phyloP scores from a whole-genome alignment of 331 rosid species.

The Pyrus hybrid region DNA sequence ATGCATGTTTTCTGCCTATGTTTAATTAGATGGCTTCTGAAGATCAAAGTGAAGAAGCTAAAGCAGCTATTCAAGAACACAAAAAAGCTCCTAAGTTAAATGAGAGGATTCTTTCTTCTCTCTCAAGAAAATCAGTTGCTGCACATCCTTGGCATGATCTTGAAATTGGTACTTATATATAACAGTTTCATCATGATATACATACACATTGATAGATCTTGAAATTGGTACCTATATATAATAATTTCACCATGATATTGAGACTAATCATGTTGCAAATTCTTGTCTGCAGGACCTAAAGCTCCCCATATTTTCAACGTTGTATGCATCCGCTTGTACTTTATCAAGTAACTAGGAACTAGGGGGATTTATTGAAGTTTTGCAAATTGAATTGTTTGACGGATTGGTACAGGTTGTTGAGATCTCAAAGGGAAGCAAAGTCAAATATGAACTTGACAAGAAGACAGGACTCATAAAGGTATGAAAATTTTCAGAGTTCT shows the following conservation, averaged over 20 bases:
- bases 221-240: constrained; percentile 62
- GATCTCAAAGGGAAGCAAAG: constrained; percentile 94
- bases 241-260: neutral
- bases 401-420: constrained; percentile 70
- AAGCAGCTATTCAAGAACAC: neutral
- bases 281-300: constrained; percentile 60
- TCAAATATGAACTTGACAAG: constrained; percentile 95
- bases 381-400: constrained; percentile 14
- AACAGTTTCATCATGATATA: neutral
- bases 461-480: constrained; percentile 95
- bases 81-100: constrained; percentile 54
- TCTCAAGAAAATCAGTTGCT: constrained; percentile 92
- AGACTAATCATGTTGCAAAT: constrained; percentile 2
- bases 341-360: neutral
- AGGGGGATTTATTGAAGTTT: neutral
- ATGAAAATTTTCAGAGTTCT: neutral
- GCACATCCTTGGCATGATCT: constrained; percentile 99
- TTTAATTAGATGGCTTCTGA: constrained; percentile 37
- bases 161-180: constrained; percentile 67
- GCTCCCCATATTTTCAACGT: constrained; percentile 74
- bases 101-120: constrained; percentile 89
- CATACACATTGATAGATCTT: constrained; percentile 32
- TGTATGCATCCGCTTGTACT: constrained; percentile 37
- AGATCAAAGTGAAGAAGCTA: constrained; percentile 15
- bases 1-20: neutral